phyloP scores from a whole-genome alignment of 1,284 basidiomycete genomes.

The Exsudoporus floridanus region DNA sequence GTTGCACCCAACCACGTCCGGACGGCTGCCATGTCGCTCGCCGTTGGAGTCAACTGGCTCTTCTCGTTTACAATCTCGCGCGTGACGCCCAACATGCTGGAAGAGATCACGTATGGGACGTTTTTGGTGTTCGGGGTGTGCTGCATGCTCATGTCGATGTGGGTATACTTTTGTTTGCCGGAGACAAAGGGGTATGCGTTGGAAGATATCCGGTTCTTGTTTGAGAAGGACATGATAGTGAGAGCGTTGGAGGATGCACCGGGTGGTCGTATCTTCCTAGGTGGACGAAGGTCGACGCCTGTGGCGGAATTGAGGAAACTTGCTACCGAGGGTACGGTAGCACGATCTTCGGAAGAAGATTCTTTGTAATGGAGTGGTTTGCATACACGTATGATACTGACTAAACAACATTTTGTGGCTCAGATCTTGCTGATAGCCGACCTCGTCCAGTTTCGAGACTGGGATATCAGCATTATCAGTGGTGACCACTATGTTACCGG shows the following conservation, averaged over 20 bases:
- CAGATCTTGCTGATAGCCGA: not conserved
- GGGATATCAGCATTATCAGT: not conserved
- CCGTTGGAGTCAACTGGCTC: conserved; percentile 48
- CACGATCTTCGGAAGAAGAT: not conserved
- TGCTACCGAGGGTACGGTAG: not conserved
- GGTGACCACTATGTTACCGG: not conserved
- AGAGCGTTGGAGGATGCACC: conserved; percentile 49
- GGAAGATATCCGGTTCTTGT: conserved; percentile 49
- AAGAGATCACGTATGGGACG: conserved; percentile 49
- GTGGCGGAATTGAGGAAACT: conserved; percentile 29
- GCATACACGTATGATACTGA: too few relatives aligned
- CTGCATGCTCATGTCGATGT: conserved; percentile 45
- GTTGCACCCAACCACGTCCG: conserved; percentile 51
- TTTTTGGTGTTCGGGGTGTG: conserved; percentile 51
- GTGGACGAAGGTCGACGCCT: conserved; percentile 32
- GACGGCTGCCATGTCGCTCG: conserved; percentile 43
- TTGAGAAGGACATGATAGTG: conserved; percentile 43
- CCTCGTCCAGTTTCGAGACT: not conserved
- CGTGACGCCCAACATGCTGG: conserved; percentile 52
- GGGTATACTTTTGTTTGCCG: conserved; percentile 47
- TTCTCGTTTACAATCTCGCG: conserved; percentile 50
- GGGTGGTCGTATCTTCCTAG: conserved; percentile 42
- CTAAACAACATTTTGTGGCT: not conserved
- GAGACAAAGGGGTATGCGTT: conserved; percentile 48
- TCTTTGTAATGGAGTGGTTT: too few relatives aligned